Evolutionary conservation across 2,329 filamentous ascomycete genomes (phyloP), one percentile per base, ranked within the genome.

Genomic region (Fusarium nodosum): DNA sequence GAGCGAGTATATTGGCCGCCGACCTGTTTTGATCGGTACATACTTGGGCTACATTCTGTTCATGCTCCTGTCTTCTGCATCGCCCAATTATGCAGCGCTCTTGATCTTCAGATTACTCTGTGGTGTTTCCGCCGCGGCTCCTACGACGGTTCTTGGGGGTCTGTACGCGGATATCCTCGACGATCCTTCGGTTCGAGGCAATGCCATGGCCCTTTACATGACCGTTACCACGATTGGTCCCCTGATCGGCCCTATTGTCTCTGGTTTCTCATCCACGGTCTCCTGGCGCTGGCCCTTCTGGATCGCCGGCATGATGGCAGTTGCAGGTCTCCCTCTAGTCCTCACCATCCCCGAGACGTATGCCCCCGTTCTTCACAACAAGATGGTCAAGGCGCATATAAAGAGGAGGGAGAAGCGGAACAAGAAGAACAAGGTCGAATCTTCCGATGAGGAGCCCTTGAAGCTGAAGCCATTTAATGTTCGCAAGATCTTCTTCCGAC

Each of bases 211-310:
- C 12, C 62, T 79, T 4, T 79, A 79, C 73, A 79, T 79, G 77
- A 72, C 71, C 9, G 68, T 79, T 41, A 79, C 78, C 10, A 78
- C 73, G 3, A 59, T 74, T 6, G 77, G 76, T 0, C 77, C 77
- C 7, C 80, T 86, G 1, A 74, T 87, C 2, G 85, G 85, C 0
- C 85, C 85, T 2, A 81, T 87, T 15, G 80, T 86, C 22, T 85
- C 84, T 16, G 85, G 84, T 0, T 86, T 86, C 70, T 71, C 85
- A 0, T 79, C 85, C 5, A 79, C 82, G 51, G 78, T 76, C n/a
- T 81, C 77, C 22, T 80, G 81, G 68, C 76, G 79, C 24, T 83
- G 82, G 60, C 75, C 81, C 1, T 78, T 83, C 33, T 83, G 80
- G 78, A 78, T 83, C 22, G 67, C 81, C 2, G 74, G 75, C 13